Evolutionary conservation across 2,329 filamentous ascomycete species (phyloP), one percentile per base, ranked within the genome.

Genomic region (Graphilbum sp.): DNA sequence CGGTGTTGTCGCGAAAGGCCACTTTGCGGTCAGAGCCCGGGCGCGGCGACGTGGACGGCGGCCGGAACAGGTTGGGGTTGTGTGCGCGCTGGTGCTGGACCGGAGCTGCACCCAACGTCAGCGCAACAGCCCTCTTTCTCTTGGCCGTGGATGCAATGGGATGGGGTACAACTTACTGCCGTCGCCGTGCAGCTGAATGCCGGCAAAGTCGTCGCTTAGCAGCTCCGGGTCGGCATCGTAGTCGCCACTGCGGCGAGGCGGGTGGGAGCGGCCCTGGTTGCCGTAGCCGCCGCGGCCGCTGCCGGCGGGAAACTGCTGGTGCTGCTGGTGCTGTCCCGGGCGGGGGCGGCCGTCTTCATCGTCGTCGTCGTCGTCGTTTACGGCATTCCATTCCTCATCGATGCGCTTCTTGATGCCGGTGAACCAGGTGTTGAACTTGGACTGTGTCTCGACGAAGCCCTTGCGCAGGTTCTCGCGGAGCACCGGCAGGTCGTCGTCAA

Each of bases 151-250:
- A n/a, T n/a, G n/a, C n/a, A n/a, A n/a, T n/a, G n/a, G n/a, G n/a
- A n/a, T n/a, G n/a, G n/a, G n/a, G n/a, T n/a, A n/a, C n/a, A 11
- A 60, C 73, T 60, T 58, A 78, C 74, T 73, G 37, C 73, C 72
- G 49, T 78, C 74, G 18, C 62, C 60, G 27, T 70, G 64, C 42
- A 79, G 66, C 51, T 69, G 72, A 56, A 79, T 78, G 24, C 73
- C 72, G 13, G 73, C 71, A 60, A 98, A 96, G 52, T 96, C 87
- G 50, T 95, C 88, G 44, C 79, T 77, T 24, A 98, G 66, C 29
- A 96, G 75, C 53, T 87, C 76, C 23, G 88, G 90, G 54, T 98
- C 90, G 21, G 87, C 86, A 55, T 98, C 90, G 53, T 98, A 98
- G 55, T 96, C 88, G 31, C 79, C 79, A 54, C 87, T 94, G 49